Base-by-base conservation (phyloP, 495 filamentous ascomycete species). In the Penicillium roqueforti region DNA sequence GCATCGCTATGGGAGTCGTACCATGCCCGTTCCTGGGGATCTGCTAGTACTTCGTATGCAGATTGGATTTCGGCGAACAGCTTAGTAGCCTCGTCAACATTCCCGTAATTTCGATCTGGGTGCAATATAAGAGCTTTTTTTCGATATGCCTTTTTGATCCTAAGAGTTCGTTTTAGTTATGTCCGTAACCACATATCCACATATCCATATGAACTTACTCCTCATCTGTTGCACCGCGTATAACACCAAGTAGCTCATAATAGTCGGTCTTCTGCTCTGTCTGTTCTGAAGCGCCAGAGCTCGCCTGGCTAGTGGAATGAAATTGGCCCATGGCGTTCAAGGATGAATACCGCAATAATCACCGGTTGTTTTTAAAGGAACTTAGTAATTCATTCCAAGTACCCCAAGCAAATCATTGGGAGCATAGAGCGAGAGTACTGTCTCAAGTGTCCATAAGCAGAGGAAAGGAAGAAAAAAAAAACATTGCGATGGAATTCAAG, bases 21-120 rank as follows among this genome's bases (percentile, higher is more conserved):
- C 93, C 93, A 97, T 8, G 92, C 86, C 42, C 95, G 84, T 67
- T 99, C 93, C 67, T 97, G 92, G 7, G 89, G 84, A 67, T 99
- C 95, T 14, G 91, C 95, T 3, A 99, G 84, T 19, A 97, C 83
- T 65, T 97, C 91, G 68, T 97, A 96, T 34, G 93, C 93, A 9
- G 90, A 79, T 66, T 96, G 92, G 22, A 97, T 80, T 60, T 93
- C 91, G 40, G 92, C 91, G 66, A 99, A 99, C 18, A 85, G 83
- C 54, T 72, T 76, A 0, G 93, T 98, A 7, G 92, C 82, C 55
- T 83, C 82, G 56, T 93, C 90, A 47, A 83, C 83, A 64, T 96
- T 85, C 54, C 87, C 88, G 68, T 84, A 89, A 70, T 99, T 99
- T 57, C 92, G 87, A 68, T 99, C 93, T 2, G 93, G 93, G 67